phyloP scores from a whole-genome alignment of 2,329 filamentous ascomycete genomes.

The Curvularia lunata region DNA sequence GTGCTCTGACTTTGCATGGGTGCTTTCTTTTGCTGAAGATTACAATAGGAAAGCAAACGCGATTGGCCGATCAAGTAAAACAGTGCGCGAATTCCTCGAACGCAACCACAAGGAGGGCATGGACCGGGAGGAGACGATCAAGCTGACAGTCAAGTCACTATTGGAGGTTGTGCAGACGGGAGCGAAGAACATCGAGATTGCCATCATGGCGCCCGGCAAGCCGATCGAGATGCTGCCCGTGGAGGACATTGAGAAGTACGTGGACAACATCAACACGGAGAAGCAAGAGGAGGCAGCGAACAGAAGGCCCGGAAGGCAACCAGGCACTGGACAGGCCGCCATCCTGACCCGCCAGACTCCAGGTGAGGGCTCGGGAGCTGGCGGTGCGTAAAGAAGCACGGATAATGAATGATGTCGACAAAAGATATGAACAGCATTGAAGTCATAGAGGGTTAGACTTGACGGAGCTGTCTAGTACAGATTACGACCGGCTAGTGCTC shows the following conservation, averaged over 20 bases:
- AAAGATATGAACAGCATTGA: constrained; percentile 39
- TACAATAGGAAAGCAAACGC: constrained; percentile 92
- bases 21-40: constrained; percentile 21
- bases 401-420: constrained; percentile 31
- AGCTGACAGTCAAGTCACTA: constrained; percentile 96
- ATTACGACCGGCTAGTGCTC: constrained; percentile 32
- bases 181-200: constrained; percentile 99
- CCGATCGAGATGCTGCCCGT: constrained; percentile 90
- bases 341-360: constrained; percentile 71
- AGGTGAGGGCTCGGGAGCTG: constrained; percentile 47
- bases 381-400: constrained; percentile 10
- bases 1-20: constrained; percentile 27
- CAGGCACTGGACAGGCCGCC: constrained; percentile 72
- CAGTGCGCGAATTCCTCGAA: constrained; percentile 96
- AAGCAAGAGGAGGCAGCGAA: constrained; percentile 98
- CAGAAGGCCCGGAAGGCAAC: constrained; percentile 73
- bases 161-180: constrained; percentile 98
- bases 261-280: constrained; percentile 99
- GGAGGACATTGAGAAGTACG: constrained; percentile 95
- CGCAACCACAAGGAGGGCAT: constrained; percentile 98
- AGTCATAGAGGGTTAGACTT: constrained; percentile 39
- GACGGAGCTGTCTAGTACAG: constrained; percentile 39
- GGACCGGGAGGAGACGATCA: constrained; percentile 94
- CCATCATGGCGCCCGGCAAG: constrained; percentile 94
- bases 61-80: constrained; percentile 98